These are phyloP conservation scores for Trifolium repens DNA, from an alignment of 306 rosid species.

Conservation along the genomic window DNA sequence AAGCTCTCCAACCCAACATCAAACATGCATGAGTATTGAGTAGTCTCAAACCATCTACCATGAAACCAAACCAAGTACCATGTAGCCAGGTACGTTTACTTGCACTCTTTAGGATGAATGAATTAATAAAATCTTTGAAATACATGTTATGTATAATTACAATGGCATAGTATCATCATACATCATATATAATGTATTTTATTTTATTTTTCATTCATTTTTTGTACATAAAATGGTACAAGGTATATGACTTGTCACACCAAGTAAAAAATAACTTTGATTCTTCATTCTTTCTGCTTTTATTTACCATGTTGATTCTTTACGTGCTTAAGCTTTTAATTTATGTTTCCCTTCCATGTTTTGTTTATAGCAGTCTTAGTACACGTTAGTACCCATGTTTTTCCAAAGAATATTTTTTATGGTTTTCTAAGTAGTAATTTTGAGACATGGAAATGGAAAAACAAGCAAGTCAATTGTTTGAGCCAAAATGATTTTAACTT, in stretches of 20 bases:
- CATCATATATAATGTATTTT: too few relatives aligned
- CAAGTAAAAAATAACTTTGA: neutral
- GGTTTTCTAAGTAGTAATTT: neutral
- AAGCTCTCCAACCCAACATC: constrained; percentile 25
- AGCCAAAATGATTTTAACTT: too few relatives aligned
- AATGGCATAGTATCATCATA: neutral
- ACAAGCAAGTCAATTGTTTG: neutral
- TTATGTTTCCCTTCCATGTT: neutral
- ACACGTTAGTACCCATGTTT: neutral
- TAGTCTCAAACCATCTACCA: neutral
- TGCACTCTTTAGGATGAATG: neutral
- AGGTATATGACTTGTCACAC: neutral
- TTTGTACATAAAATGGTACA: too few relatives aligned
- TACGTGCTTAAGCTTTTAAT: neutral
- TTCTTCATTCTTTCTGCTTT: neutral
- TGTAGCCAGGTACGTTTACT: constrained; percentile 49
- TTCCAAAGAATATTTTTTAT: neutral
- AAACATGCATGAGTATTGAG: neutral
- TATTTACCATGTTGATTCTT: neutral
- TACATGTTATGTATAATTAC: neutral
- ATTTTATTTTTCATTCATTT: too few relatives aligned
- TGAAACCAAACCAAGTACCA: constrained; percentile 14
- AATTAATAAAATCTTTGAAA: neutral
- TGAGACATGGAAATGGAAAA: neutral
- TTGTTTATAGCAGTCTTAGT: neutral